Evolutionary conservation across 2,329 filamentous ascomycete species (phyloP).

Genomic region (Gnomoniopsis sp.): DNA sequence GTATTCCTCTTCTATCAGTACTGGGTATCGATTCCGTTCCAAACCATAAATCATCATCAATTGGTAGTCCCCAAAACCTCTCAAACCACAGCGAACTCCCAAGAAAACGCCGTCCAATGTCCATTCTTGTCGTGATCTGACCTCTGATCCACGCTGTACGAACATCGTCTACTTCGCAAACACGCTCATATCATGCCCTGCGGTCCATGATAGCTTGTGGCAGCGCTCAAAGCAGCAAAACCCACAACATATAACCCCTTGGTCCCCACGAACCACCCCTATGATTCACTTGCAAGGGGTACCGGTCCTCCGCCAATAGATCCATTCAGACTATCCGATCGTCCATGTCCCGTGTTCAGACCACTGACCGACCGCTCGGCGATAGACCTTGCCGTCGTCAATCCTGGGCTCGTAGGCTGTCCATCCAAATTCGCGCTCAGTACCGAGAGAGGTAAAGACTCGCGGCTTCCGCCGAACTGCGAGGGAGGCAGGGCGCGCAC

Average conservation of each 20-base stretch:
- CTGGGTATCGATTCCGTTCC: conserved; percentile 20
- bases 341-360: conserved; percentile 64
- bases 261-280: conserved; percentile 5
- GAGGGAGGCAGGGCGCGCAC: conserved; percentile 82
- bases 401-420: conserved; percentile 42
- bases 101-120: background rate
- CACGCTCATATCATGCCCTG: background rate
- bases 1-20: conserved; percentile 13
- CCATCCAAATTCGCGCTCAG: conserved; percentile 67
- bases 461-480: conserved; percentile 76
- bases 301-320: conserved; percentile 64
- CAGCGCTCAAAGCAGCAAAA: background rate
- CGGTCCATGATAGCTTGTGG: background rate
- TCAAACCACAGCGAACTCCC: background rate
- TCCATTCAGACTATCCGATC: conserved; percentile 78
- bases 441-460: conserved; percentile 75
- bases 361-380: conserved; percentile 57
- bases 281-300: conserved; percentile 52
- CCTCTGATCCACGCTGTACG: background rate
- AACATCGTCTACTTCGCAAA: background rate
- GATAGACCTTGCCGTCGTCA: conserved; percentile 48
- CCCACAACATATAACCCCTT: background rate
- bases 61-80: background rate
- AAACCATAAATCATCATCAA: conserved; percentile 18
- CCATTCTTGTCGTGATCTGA: background rate